Evolutionary conservation across 345 rosid genomes (phyloP).

Genomic region (Sisymbrium altissimum): DNA sequence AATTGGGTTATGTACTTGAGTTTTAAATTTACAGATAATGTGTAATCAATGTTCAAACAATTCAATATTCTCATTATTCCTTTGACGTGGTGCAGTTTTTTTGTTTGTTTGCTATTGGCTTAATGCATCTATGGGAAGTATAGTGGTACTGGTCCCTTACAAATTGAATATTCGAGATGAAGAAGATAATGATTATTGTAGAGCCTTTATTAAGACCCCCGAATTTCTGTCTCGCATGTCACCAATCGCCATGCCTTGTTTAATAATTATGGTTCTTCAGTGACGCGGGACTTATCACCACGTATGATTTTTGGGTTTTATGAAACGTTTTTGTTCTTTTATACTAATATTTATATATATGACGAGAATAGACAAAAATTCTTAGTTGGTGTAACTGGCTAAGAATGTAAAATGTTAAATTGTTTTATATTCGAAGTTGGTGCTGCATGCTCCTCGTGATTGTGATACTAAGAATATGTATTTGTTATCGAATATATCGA

Average conservation of each 20-base stretch:
- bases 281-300: conserved; percentile 19
- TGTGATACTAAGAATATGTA: not conserved
- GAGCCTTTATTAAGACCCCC: not conserved
- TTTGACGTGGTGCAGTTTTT: not conserved
- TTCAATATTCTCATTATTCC: not conserved
- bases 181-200: conserved; percentile 13
- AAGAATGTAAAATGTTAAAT: not conserved
- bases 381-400: not conserved
- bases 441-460: conserved; percentile 11
- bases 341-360: not conserved
- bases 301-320: not conserved
- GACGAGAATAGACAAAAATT: not conserved
- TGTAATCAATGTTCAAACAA: not conserved
- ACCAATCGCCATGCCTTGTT: not conserved
- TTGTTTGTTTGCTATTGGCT: not conserved
- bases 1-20: not conserved
- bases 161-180: not conserved
- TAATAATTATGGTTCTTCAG: not conserved
- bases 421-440: conserved; percentile 7
- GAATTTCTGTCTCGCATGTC: not conserved
- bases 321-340: not conserved
- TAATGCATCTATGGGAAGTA: not conserved
- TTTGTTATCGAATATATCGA: too few relatives aligned
- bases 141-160: not conserved
- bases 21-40: not conserved